Conservation (phyloP, 768 basidiomycete species). For the Pleurotus pulmonarius region DNA sequence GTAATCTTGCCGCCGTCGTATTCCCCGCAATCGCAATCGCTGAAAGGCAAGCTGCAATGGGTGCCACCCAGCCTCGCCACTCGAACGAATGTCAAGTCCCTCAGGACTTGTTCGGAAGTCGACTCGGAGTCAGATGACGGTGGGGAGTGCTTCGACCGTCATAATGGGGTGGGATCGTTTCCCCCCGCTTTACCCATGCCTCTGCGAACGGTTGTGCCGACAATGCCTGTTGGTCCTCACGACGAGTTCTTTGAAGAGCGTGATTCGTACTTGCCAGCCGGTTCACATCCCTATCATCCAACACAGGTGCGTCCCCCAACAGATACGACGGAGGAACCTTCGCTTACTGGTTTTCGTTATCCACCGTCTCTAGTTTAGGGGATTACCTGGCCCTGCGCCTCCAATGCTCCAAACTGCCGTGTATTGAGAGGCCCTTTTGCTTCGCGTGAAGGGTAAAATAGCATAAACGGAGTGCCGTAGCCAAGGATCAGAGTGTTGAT, state of each 20-base stretch:
- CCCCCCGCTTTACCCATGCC: slow-evolving; percentile 19
- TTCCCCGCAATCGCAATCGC: not conserved
- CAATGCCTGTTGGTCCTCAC: slow-evolving; percentile 13
- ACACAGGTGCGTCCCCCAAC: slow-evolving; percentile 20
- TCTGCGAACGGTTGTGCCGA: slow-evolving; percentile 20
- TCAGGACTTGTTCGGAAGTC: slow-evolving; percentile 22
- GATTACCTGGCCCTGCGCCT: slow-evolving; percentile 1
- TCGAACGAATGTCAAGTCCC: slow-evolving; percentile 20
- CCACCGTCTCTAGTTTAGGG: not conserved
- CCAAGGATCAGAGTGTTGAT: too few species aligned
- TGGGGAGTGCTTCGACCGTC: not conserved
- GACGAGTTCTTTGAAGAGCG: slow-evolving; percentile 25
- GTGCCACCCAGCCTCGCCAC: slow-evolving; percentile 35
- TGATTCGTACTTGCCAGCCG: slow-evolving; percentile 23
- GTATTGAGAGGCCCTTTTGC: not conserved
- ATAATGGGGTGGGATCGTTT: slow-evolving; percentile 8
- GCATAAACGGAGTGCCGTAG: too few species aligned
- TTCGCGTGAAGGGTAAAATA: too few species aligned
- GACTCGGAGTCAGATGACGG: slow-evolving; percentile 17
- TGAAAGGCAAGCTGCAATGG: slow-evolving; percentile 30
- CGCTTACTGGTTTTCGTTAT: not conserved
- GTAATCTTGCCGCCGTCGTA: slow-evolving; percentile 17
- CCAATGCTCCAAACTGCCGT: not conserved
- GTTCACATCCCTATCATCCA: slow-evolving; percentile 26
- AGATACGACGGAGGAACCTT: not conserved